phyloP scores from a whole-genome alignment of 2,329 filamentous ascomycete genomes.

The Diplodia intermedia region DNA sequence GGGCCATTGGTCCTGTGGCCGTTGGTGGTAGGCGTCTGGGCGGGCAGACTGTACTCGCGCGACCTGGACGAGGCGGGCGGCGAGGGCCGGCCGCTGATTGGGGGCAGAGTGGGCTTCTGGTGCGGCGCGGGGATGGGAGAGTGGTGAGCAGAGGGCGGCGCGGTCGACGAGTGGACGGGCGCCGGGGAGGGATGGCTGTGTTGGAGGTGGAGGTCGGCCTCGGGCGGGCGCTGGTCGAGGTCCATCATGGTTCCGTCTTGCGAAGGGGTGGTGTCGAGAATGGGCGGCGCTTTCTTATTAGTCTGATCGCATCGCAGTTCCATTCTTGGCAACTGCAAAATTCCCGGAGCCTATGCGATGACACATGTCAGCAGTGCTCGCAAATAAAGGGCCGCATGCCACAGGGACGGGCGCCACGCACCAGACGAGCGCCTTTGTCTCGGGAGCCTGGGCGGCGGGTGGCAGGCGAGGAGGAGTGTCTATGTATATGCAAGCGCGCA shows the following conservation, averaged over 20 bases:
- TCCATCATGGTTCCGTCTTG: conserved; percentile 34
- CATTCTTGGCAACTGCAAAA: conserved; percentile 51
- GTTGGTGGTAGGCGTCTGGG: conserved; percentile 34
- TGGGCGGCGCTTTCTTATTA: conserved; percentile 35
- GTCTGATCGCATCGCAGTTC: conserved; percentile 46
- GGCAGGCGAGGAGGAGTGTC: conserved; percentile 45
- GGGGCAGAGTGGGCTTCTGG: conserved; percentile 19
- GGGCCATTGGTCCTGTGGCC: conserved; percentile 39
- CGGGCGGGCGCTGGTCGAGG: conserved; percentile 39
- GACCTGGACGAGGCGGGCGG: conserved; percentile 36
- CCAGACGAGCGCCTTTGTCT: conserved; percentile 31
- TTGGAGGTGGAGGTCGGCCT: conserved; percentile 34
- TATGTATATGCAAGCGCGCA: conserved; percentile 36
- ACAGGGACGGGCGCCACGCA: conserved; percentile 28
- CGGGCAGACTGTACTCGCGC: conserved; percentile 36
- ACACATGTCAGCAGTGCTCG: conserved; percentile 33
- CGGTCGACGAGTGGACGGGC: conserved; percentile 36
- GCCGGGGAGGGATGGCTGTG: conserved; percentile 34
- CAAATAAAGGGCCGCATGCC: conserved; percentile 26
- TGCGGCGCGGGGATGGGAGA: conserved; percentile 31
- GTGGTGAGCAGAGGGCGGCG: conserved; percentile 36
- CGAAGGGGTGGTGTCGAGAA: conserved; percentile 33
- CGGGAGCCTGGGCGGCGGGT: conserved; percentile 19
- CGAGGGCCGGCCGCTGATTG: conserved; percentile 32
- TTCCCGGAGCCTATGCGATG: conserved; percentile 42